Evolutionary conservation across 257 asterid species (phyloP).

Genomic region (Agastache rugosa): DNA sequence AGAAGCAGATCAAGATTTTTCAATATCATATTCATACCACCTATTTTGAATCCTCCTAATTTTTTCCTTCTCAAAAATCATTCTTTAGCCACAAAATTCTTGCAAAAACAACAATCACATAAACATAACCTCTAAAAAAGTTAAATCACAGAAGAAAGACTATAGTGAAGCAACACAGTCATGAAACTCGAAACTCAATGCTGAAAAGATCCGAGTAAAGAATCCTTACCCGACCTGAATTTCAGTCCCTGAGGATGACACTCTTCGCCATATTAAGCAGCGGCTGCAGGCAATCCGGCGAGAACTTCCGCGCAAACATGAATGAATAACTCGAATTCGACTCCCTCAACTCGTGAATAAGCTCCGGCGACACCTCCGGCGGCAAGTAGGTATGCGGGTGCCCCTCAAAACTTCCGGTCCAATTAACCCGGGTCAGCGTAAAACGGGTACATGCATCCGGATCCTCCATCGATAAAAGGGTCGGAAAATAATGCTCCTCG

Average conservation of each 20-base stretch:
- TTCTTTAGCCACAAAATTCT: not conserved
- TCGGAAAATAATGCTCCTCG: slow-evolving; percentile 84
- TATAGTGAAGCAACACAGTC: not conserved
- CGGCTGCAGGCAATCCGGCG: slow-evolving; percentile 76
- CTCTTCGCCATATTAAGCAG: slow-evolving; percentile 56
- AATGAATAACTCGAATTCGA: slow-evolving; percentile 59
- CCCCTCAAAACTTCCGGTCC: slow-evolving; percentile 68
- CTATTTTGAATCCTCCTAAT: not conserved
- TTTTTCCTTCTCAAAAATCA: not conserved
- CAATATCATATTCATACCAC: not conserved
- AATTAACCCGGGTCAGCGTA: slow-evolving; percentile 76
- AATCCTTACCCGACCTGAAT: slow-evolving; percentile 45
- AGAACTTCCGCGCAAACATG: slow-evolving; percentile 77
- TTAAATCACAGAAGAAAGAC: not conserved
- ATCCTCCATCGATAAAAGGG: slow-evolving; percentile 78
- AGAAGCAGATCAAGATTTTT: too few species aligned
- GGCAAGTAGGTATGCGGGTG: slow-evolving; percentile 72
- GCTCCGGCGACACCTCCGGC: slow-evolving; percentile 56
- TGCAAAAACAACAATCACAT: not conserved
- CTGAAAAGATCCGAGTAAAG: not conserved
- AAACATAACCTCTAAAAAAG: too few species aligned
- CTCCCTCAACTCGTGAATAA: slow-evolving; percentile 46
- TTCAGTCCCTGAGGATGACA: slow-evolving; percentile 63
- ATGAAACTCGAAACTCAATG: not conserved
- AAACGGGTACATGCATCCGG: slow-evolving; percentile 59